These are phyloP conservation scores for Hypoxylon perforatum DNA, from an alignment of 495 filamentous ascomycete species.

Conservation along the genomic window DNA sequence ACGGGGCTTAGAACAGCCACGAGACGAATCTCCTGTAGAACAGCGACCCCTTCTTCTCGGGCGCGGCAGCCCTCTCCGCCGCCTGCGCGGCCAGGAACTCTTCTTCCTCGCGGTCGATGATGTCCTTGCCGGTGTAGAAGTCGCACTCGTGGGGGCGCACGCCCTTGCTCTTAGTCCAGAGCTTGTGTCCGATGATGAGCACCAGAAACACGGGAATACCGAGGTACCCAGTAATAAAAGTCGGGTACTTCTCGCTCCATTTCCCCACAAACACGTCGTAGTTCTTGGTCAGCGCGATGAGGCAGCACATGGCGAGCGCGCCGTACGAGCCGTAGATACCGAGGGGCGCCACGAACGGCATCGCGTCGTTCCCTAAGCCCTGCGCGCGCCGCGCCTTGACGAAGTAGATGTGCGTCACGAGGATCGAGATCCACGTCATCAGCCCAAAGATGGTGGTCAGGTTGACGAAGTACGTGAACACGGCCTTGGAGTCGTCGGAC, in stretches of 20 bases:
- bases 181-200: slow-evolving; percentile 78
- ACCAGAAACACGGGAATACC: slow-evolving; percentile 83
- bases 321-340: slow-evolving; percentile 73
- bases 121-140: slow-evolving; percentile 76
- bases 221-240: slow-evolving; percentile 84
- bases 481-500: slow-evolving; percentile 68
- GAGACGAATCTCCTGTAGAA: slow-evolving; percentile 73
- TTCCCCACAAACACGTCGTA: slow-evolving; percentile 75
- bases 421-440: slow-evolving; percentile 85
- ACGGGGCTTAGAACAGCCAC: slow-evolving; percentile 75
- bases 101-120: slow-evolving; percentile 78
- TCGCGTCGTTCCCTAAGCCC: slow-evolving; percentile 67
- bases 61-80: slow-evolving; percentile 53
- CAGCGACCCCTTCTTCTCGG: slow-evolving; percentile 43
- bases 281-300: slow-evolving; percentile 82
- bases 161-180: slow-evolving; percentile 61
- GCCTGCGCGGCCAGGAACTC: slow-evolving; percentile 70
- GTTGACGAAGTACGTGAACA: slow-evolving; percentile 89
- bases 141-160: slow-evolving; percentile 70
- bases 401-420: slow-evolving; percentile 85
- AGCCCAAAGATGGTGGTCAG: slow-evolving; percentile 83
- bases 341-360: slow-evolving; percentile 80
- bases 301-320: slow-evolving; percentile 73
- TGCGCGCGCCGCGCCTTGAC: slow-evolving; percentile 79
- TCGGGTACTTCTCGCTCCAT: slow-evolving; percentile 70